Conservation (phyloP, 2,329 filamentous ascomycete species). For the Simplicillium aogashimaense region DNA sequence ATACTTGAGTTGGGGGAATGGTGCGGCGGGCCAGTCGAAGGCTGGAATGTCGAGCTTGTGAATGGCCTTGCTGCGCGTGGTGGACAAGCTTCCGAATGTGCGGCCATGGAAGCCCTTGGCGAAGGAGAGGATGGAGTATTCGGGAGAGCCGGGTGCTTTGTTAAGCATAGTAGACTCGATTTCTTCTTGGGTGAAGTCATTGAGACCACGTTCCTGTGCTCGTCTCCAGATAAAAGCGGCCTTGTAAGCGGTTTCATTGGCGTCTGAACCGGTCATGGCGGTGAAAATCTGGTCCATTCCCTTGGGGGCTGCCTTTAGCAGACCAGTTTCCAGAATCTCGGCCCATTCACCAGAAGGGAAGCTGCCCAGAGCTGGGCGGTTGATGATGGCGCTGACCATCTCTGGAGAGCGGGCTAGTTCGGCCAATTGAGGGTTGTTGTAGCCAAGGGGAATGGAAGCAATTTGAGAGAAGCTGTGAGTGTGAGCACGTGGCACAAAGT, state of each 20-base stretch:
- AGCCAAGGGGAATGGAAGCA: conserved; percentile 83
- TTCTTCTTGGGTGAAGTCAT: conserved; percentile 74
- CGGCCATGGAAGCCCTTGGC: conserved; percentile 83
- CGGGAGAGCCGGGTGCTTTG: conserved; percentile 64
- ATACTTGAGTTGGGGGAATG: conserved; percentile 80
- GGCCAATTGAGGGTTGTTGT: conserved; percentile 75
- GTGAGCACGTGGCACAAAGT: background rate
- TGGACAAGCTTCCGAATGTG: conserved; percentile 77
- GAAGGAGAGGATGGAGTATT: conserved; percentile 80
- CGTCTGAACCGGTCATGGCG: conserved; percentile 79
- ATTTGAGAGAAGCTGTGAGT: conserved; percentile 71
- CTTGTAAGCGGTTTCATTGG: conserved; percentile 92
- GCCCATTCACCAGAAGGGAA: conserved; percentile 84
- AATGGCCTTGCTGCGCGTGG: conserved; percentile 85
- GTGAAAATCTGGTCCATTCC: conserved; percentile 86
- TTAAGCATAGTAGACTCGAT: conserved; percentile 70
- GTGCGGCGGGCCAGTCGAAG: conserved; percentile 89
- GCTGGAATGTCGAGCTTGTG: conserved; percentile 93
- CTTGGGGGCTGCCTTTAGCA: conserved; percentile 73
- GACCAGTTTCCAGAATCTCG: conserved; percentile 65
- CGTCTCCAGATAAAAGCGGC: conserved; percentile 90
- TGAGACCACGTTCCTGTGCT: conserved; percentile 71
- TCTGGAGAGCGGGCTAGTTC: conserved; percentile 63
- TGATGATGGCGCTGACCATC: conserved; percentile 74
- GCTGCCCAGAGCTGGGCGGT: conserved; percentile 81